These are phyloP conservation scores for Eleusine coracana DNA, from an alignment of 176 grass and related monocot genomes.

Conservation along the genomic window DNA sequence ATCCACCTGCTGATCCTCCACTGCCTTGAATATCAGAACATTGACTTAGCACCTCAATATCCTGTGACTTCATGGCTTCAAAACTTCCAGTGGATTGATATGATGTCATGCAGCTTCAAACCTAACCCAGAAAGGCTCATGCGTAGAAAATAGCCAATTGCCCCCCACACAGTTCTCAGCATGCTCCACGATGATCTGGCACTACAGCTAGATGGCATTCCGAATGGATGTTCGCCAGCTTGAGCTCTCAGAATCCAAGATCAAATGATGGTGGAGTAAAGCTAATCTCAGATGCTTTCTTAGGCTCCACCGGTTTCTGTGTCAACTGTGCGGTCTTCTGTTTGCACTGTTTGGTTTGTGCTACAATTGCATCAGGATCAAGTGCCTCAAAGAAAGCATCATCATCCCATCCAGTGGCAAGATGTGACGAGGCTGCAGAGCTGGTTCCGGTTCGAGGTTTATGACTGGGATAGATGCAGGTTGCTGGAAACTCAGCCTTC, in stretches of 20 bases:
- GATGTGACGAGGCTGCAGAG: slow-evolving; percentile 5
- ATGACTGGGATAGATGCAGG: slow-evolving; percentile 40
- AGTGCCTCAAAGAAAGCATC: slow-evolving; percentile 78
- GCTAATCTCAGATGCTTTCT: slow-evolving; percentile 39
- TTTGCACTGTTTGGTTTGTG: slow-evolving; percentile 57
- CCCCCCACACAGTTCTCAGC: background rate
- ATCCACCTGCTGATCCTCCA: slow-evolving; percentile 1
- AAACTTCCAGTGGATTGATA: background rate
- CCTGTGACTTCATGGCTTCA: background rate
- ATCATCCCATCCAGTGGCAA: slow-evolving; percentile 38
- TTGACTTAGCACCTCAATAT: background rate
- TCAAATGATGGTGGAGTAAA: slow-evolving; percentile 58
- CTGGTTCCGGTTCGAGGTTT: slow-evolving; percentile 40
- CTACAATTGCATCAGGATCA: slow-evolving; percentile 87
- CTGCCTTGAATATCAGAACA: slow-evolving; percentile 1
- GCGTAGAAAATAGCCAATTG: background rate
- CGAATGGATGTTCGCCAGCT: slow-evolving; percentile 23
- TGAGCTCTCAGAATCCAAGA: slow-evolving; percentile 42
- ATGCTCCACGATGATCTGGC: background rate
- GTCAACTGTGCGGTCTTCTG: slow-evolving; percentile 39
- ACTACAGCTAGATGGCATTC: slow-evolving; percentile 9
- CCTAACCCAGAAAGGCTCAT: background rate
- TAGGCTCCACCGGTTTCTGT: slow-evolving; percentile 37
- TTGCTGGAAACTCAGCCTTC: slow-evolving; percentile 80
- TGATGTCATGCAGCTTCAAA: slow-evolving; percentile 7